Percentiles rank a stretch among this genome's conserved stretches.
Conservation (phyloP, 139 green algal genomes). For the Closterium sp. region DNA sequence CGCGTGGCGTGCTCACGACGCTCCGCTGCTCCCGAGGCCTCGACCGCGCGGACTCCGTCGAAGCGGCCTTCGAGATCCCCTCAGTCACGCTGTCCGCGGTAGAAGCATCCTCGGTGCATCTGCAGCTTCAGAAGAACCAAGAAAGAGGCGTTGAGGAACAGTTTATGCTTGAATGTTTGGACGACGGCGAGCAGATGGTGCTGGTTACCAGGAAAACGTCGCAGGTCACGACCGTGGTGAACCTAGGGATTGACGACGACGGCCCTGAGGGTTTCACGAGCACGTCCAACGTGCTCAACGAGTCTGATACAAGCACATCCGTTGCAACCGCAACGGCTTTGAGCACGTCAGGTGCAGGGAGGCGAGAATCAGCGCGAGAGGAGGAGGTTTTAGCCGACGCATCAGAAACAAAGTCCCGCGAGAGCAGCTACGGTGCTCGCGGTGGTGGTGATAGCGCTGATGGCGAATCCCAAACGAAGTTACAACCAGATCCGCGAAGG, state of each 20-base stretch:
- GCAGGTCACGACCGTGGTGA: neutral
- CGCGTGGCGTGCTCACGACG: too few relatives aligned
- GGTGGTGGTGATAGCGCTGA: neutral
- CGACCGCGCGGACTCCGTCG: neutral
- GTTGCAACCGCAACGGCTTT: too few relatives aligned
- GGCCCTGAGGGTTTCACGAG: neutral
- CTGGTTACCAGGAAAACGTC: neutral
- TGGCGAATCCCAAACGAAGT: neutral
- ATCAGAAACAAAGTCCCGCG: neutral
- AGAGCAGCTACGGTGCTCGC: neutral
- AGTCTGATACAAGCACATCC: too few relatives aligned
- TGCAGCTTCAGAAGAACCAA: neutral
- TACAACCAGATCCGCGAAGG: neutral
- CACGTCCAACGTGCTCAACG: too few relatives aligned
- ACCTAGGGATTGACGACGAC: neutral
- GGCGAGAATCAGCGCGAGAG: neutral
- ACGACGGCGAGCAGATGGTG: neutral
- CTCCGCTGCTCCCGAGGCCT: neutral
- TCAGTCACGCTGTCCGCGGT: neutral
- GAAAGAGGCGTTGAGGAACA: neutral
- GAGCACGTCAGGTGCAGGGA: neutral
- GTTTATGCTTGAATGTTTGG: neutral
- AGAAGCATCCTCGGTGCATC: neutral
- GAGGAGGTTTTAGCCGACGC: neutral
- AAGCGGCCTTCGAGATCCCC: neutral